Evolutionary conservation across 768 basidiomycete genomes (phyloP), one percentile per base, ranked within the genome.

Genomic region (Rhodotorula diobovata): DNA sequence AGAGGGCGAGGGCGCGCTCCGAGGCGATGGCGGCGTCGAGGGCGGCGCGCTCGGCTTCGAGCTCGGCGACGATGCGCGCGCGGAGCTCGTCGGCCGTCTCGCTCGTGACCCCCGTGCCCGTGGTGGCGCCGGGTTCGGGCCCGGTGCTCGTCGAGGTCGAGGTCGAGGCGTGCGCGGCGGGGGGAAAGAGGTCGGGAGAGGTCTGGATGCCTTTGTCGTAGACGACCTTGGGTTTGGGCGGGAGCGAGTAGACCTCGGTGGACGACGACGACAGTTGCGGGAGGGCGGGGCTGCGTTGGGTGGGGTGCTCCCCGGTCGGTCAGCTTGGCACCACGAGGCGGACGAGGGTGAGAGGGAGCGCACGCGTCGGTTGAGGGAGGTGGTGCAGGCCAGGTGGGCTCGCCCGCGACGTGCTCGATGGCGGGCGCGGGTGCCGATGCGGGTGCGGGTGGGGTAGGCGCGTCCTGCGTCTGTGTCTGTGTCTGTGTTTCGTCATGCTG

Each of bases 31-130:
- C 90, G 70, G 86, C 87, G 65, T 93, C 91, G 43, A 87, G 85
- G 10, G 86, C 84, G 5, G 30, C 48, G 15, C 86, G 85, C 70
- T 90, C 89, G 6, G 85, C 86, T 68, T 91, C 90, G 28, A 87
- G 86, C 71, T 91, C 90, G 59, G 82, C 82, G 21, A 85, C 76
- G 67, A 92, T 83, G 56, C 88, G 87, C 74, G 88, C 86, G 61
- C 89, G 85, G 66, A 91, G 85, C 67, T 90, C 89, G 34, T 89
- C 89, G 75, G 93, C 90, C 6, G 86, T 82, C 69, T 95, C 81
- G 90, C 90, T 20, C 89, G 87, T 81, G 89, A 89, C 80, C 91
- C 92, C 77, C 23, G 48, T 50, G 90, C 91, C 77, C 90, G 90
- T 50, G 88, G 86, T 23, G 89, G 88, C 46, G 32, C 4, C 23